Percentiles rank a stretch among this genome's conserved stretches.
Conservation (phyloP, 345 rosid genomes). For the Moringa oleifera region DNA sequence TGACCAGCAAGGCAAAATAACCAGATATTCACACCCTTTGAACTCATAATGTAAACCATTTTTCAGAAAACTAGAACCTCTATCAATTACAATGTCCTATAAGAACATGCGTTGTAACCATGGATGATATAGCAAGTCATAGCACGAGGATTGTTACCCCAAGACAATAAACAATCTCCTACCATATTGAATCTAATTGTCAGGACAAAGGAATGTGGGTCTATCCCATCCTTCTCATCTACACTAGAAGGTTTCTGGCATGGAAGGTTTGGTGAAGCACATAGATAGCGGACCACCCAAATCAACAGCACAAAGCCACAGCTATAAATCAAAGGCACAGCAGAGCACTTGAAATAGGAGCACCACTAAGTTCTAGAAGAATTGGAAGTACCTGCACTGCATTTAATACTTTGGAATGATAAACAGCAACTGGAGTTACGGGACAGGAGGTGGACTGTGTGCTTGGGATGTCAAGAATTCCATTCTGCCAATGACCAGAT, state of each 20-base stretch:
- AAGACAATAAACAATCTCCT: no score
- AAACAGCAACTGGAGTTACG: slow-evolving; percentile 68
- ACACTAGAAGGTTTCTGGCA: not conserved
- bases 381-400: slow-evolving; percentile 66
- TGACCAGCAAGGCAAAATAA: not conserved
- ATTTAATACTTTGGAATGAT: slow-evolving; percentile 85
- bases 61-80: not conserved
- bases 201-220: not conserved
- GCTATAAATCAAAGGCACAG: no score
- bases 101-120: no score
- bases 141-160: no score
- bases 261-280: not conserved
- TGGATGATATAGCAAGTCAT: no score
- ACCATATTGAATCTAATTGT: no score
- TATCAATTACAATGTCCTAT: not conserved
- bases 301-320: not conserved
- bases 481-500: slow-evolving; percentile 96
- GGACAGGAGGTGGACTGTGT: slow-evolving; percentile 58
- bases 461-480: slow-evolving; percentile 77
- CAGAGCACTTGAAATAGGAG: no score
- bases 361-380: no score
- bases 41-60: not conserved
- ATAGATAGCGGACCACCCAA: not conserved
- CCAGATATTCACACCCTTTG: no score
- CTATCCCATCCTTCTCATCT: not conserved